A percentile compares a stretch with the other conserved stretches of the same genome.
Conservation (phyloP, 768 basidiomycete genomes). For the Boletus vermiculosoides region DNA sequence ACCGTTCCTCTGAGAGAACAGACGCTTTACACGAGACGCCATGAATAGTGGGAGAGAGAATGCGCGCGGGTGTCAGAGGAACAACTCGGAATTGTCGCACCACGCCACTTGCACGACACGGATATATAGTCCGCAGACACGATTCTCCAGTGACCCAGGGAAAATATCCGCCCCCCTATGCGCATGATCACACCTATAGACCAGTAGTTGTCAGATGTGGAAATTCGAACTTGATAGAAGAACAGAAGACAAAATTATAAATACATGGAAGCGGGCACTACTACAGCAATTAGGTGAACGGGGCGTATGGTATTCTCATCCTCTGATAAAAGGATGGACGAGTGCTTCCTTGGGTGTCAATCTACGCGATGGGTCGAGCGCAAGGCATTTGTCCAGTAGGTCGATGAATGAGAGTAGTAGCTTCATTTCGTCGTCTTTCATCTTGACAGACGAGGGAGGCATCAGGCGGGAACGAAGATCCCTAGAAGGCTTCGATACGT, state of each 20-base stretch:
- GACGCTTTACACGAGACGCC: conserved; percentile 12
- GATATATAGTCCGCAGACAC: conserved; percentile 3
- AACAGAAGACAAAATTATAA: conserved; percentile 18
- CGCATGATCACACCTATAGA: conserved; percentile 2
- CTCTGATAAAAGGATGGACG: conserved; percentile 80
- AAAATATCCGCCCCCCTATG: not conserved
- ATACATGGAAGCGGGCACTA: conserved; percentile 21
- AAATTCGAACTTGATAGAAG: conserved; percentile 4
- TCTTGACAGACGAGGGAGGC: conserved; percentile 72
- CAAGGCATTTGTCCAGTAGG: conserved; percentile 85
- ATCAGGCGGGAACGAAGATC: conserved; percentile 83
- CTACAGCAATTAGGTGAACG: conserved; percentile 18
- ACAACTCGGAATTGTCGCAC: not conserved
- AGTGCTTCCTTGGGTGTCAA: conserved; percentile 91
- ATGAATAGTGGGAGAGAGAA: conserved; percentile 9
- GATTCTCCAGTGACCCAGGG: not conserved
- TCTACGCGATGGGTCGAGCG: conserved; percentile 81
- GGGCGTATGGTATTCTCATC: conserved; percentile 30
- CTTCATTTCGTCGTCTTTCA: conserved; percentile 88
- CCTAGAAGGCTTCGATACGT: conserved; percentile 76
- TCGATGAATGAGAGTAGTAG: conserved; percentile 80
- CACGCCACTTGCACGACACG: no score
- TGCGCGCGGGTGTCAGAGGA: not conserved
- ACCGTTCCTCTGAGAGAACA: conserved; percentile 13
- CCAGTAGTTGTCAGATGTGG: conserved; percentile 14